phyloP scores from a whole-genome alignment of 2,329 filamentous ascomycete genomes.

The Boeremia exigua region DNA sequence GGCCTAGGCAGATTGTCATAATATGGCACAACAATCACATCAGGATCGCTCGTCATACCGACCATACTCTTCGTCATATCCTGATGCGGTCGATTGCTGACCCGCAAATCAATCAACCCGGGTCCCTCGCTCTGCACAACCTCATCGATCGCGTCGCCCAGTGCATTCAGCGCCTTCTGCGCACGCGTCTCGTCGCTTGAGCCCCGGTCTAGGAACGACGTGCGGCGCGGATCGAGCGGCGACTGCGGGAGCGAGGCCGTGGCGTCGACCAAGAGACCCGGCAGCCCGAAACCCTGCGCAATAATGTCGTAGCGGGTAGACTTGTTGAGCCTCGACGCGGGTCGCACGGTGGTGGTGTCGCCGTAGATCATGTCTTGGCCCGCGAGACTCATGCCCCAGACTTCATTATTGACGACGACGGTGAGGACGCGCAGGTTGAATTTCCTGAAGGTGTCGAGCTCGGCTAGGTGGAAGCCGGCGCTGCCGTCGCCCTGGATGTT shows the following conservation, averaged over 20 bases:
- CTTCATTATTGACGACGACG: conserved; percentile 53
- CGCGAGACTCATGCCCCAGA: conserved; percentile 55
- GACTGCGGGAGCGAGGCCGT: conserved; percentile 21
- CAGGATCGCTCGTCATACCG: conserved; percentile 49
- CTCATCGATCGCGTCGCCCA: conserved; percentile 38
- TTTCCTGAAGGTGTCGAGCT: conserved; percentile 54
- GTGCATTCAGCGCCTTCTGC: conserved; percentile 29
- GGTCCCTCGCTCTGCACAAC: conserved; percentile 39
- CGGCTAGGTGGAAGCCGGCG: conserved; percentile 55
- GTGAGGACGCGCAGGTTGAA: conserved; percentile 52
- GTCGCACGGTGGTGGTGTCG: conserved; percentile 36
- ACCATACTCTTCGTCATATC: conserved; percentile 51
- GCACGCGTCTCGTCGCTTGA: conserved; percentile 15
- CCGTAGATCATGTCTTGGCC: conserved; percentile 55
- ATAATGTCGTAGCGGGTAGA: conserved; percentile 51
- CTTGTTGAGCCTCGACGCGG: conserved; percentile 39
- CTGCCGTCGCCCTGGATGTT: conserved; percentile 56
- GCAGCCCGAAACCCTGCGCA: conserved; percentile 50
- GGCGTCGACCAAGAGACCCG: conserved; percentile 23
- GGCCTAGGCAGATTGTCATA: conserved; percentile 55
- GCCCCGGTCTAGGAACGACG: conserved; percentile 14
- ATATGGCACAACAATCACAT: conserved; percentile 57
- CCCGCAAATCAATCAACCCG: conserved; percentile 51
- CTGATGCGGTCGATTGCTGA: conserved; percentile 39
- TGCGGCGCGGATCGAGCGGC: conserved; percentile 10